Percentiles rank a stretch among this genome's conserved stretches.
phyloP scores from a whole-genome alignment of 2,329 filamentous ascomycete genomes.

The Hymenoscyphus fraxineus region DNA sequence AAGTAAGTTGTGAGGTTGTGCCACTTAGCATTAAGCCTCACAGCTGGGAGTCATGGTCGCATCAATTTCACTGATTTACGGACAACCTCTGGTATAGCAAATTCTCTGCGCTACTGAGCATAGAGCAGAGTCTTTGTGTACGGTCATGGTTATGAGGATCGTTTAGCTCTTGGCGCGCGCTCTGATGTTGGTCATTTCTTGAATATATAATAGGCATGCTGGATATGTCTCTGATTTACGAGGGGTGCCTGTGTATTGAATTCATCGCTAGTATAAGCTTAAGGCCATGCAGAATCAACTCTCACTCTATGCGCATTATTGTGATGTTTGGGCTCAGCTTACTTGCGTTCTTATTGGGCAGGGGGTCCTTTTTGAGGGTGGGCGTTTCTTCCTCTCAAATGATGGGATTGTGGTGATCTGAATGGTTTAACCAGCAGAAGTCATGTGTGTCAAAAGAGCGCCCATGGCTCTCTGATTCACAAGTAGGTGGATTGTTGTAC shows the following conservation, averaged over 20 bases:
- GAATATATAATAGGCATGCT: background rate
- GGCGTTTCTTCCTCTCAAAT: background rate
- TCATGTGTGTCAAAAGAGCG: background rate
- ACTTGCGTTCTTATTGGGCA: background rate
- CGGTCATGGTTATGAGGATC: too few relatives aligned
- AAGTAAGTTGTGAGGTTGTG: slow-evolving; percentile 21
- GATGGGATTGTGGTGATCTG: background rate
- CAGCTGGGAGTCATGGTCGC: too few relatives aligned
- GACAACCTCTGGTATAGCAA: too few relatives aligned
- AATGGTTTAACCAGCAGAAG: background rate
- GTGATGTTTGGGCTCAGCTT: background rate
- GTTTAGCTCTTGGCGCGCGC: too few relatives aligned
- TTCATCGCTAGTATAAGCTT: too few relatives aligned
- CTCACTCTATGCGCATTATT: background rate
- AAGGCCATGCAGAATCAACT: too few relatives aligned
- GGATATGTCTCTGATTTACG: background rate
- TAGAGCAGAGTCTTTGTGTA: too few relatives aligned
- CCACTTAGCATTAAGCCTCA: background rate
- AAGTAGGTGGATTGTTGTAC: too few relatives aligned
- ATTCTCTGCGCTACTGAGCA: too few relatives aligned
- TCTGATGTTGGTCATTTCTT: too few relatives aligned
- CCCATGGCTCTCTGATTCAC: too few relatives aligned
- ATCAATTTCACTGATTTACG: too few relatives aligned
- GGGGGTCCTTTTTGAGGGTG: background rate
- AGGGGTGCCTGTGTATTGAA: background rate